A percentile compares a stretch with the other conserved stretches of the same genome.
These are phyloP conservation scores for Acorus gramineus DNA, from an alignment of 106 monocot species.

Conservation along the genomic window DNA sequence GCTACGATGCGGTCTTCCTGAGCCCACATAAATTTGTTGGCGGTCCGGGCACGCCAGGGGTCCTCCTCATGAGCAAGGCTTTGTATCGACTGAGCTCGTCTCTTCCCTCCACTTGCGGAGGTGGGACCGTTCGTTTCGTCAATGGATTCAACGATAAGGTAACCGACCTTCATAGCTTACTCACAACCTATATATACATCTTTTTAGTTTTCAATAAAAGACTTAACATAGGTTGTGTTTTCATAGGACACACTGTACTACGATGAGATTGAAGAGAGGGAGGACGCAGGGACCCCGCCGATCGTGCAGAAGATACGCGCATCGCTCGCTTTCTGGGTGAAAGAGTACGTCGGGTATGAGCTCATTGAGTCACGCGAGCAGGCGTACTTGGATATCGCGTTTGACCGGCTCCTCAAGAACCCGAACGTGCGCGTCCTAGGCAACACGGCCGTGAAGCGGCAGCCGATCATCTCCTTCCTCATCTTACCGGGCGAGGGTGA, in stretches of 20 bases:
- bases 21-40: constrained; percentile 53
- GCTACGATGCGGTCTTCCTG: constrained; percentile 47
- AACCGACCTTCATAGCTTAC: neutral
- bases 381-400: constrained; percentile 1
- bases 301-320: constrained; percentile 70
- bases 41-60: constrained; percentile 38
- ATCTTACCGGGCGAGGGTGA: constrained; percentile 21
- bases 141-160: constrained; percentile 41
- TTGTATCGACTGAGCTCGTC: constrained; percentile 21
- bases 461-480: constrained; percentile 56
- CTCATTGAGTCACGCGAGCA: constrained; percentile 27
- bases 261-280: constrained; percentile 53
- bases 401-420: constrained; percentile 13
- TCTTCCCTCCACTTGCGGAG: constrained; percentile 50
- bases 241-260: constrained; percentile 53
- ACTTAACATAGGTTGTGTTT: neutral
- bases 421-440: constrained; percentile 19
- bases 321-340: constrained; percentile 47
- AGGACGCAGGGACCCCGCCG: constrained; percentile 69
- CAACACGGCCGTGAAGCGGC: constrained; percentile 10
- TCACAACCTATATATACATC: too few relatives aligned
- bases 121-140: constrained; percentile 40
- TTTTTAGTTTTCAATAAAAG: neutral
- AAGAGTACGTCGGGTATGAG: constrained; percentile 43
- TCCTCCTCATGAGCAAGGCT: constrained; percentile 37